Base-by-base conservation (phyloP, 108 stramenopile genomes). In the Skeletonema costatum region DNA sequence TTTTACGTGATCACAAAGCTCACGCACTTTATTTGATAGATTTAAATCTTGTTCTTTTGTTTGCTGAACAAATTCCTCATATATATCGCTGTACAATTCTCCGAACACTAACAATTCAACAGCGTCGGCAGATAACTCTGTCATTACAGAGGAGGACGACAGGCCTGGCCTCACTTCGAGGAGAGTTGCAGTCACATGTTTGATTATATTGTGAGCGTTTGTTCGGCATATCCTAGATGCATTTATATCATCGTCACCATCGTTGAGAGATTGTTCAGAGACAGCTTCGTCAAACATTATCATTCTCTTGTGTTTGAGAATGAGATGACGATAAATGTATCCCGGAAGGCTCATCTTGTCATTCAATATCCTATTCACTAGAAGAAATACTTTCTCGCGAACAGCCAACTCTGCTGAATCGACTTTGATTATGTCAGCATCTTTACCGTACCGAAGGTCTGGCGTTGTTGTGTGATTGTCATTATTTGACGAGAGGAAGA, bases 41-140 rank as follows among this genome's bases (percentile, higher is more conserved):
- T 36, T 64, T 7, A 68, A 69, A 51, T 81, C 79, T 65, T 82
- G 60, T 17, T 81, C 73, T 32, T 60, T 33, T n/a, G 80, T 81
- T 41, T 73, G 64, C 32, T 82, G 35, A 7, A 69, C 42, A 35
- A 85, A 68, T 58, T 85, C 84, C 7, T 58, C 39, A 64, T 81
- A 81, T 31, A 81, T 71, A 66, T 77, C 80, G 66, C 72, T 83
- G 59, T 95, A 95, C 36, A 93, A 74, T 38, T 95, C 87, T 58
- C 92, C 92, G 82, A 95, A 95, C 0, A 95, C 92, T 29, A 95
- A 61, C 8, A 80, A 69, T 75, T 95, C 94, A 0, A 95, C 92
- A 12, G 92, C 88, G 16, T 78, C 69, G 17, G 92, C 94, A 12
- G 91, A 86, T 70, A 89, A 48, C 61, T 95, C 92, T 13, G 92